phyloP scores from a whole-genome alignment of 2,329 filamentous ascomycete genomes.

The Ceratocystis variospora region DNA sequence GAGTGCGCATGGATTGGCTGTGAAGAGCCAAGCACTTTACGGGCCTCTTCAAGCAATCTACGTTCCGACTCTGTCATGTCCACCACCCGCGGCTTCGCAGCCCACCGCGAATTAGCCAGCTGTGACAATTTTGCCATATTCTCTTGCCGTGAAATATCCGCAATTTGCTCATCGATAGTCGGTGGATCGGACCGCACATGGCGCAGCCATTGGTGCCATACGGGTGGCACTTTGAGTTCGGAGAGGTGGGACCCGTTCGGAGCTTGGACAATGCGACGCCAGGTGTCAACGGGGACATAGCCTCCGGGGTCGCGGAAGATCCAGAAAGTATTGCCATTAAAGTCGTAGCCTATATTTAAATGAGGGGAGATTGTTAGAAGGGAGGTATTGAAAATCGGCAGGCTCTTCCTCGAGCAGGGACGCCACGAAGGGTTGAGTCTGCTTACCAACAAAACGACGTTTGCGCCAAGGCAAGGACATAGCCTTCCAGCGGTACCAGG shows the following conservation, averaged over 20 bases:
- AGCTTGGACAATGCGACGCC: conserved; percentile 50
- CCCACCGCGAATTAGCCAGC: conserved; percentile 50
- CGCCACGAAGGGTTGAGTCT: background rate
- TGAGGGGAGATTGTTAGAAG: background rate
- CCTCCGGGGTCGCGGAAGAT: conserved; percentile 43
- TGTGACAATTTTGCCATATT: conserved; percentile 44
- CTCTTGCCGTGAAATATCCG: conserved; percentile 39
- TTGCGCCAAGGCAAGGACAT: conserved; percentile 51
- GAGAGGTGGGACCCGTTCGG: conserved; percentile 40
- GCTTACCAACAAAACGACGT: conserved; percentile 46
- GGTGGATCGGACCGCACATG: conserved; percentile 43
- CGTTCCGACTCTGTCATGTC: conserved; percentile 27
- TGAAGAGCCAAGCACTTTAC: conserved; percentile 14
- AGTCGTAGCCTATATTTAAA: conserved; percentile 41
- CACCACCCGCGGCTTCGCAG: conserved; percentile 40
- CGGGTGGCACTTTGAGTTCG: conserved; percentile 43
- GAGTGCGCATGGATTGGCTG: background rate
- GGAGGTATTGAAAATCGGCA: background rate
- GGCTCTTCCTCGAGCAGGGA: background rate
- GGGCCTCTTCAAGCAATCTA: conserved; percentile 17
- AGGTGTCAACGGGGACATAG: conserved; percentile 29
- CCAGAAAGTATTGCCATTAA: conserved; percentile 55
- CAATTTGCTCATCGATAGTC: conserved; percentile 41
- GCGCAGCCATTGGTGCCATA: conserved; percentile 58
- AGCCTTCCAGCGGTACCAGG: conserved; percentile 50